phyloP scores from a whole-genome alignment of 768 basidiomycete species.

The Pleurotus tuber-regium region DNA sequence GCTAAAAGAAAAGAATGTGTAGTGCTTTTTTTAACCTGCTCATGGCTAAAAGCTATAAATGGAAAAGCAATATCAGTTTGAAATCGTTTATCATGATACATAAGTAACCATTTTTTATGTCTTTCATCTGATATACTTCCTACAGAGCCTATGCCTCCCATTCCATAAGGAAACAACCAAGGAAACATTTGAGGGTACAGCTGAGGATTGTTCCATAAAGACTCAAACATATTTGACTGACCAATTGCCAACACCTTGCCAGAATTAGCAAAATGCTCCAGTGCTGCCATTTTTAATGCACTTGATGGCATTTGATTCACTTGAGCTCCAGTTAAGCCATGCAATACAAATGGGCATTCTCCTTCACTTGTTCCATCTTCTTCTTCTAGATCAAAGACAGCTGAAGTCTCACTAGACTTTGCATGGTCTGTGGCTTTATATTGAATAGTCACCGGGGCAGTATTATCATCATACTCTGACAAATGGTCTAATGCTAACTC shows the following conservation, averaged over 20 bases:
- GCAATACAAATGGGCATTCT: neutral
- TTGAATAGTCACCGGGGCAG: slow-evolving; percentile 21
- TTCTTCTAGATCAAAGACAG: neutral
- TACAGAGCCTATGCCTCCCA: slow-evolving; percentile 15
- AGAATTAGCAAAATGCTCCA: slow-evolving; percentile 18
- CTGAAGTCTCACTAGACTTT: neutral
- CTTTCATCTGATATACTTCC: slow-evolving; percentile 12
- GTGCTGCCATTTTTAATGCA: slow-evolving; percentile 19
- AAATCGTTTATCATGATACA: slow-evolving; percentile 38
- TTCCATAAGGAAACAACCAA: slow-evolving; percentile 32
- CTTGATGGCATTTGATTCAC: slow-evolving; percentile 14
- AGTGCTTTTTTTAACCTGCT: slow-evolving; percentile 1
- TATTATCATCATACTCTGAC: slow-evolving; percentile 18
- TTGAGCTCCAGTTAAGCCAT: slow-evolving; percentile 16
- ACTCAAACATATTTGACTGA: slow-evolving; percentile 15
- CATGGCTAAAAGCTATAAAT: slow-evolving; percentile 6
- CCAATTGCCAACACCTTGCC: slow-evolving; percentile 20
- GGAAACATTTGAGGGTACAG: slow-evolving; percentile 32
- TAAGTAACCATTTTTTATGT: slow-evolving; percentile 24
- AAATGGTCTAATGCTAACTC: slow-evolving; percentile 26
- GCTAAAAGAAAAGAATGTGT: neutral
- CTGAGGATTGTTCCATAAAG: slow-evolving; percentile 22
- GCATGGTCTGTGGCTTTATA: slow-evolving; percentile 14
- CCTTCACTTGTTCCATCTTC: slow-evolving; percentile 1
- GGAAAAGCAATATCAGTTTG: slow-evolving; percentile 28